A percentile compares a stretch with the other conserved stretches of the same genome.
Conservation (phyloP, 345 rosid genomes). For the Hibiscus trionum region DNA sequence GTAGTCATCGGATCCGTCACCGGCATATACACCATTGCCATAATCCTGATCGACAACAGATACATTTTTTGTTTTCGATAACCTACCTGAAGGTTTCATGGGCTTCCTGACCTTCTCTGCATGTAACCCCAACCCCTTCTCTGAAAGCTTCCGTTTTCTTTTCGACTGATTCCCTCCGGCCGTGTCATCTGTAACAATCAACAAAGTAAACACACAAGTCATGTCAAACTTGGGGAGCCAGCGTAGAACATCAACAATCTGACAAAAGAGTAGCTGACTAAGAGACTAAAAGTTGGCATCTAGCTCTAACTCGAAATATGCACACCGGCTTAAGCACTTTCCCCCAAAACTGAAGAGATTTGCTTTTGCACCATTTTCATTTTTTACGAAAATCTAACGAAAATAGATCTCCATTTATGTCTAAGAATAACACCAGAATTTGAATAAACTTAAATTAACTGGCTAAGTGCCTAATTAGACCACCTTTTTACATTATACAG, state of each 20-base stretch:
- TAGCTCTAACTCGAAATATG: neutral
- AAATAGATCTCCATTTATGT: neutral
- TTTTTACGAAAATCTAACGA: neutral
- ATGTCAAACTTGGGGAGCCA: neutral
- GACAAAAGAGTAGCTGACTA: neutral
- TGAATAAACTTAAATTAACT: neutral
- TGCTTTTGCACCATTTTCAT: neutral
- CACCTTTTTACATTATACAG: neutral
- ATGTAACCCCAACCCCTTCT: constrained; percentile 89
- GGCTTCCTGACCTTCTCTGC: constrained; percentile 87
- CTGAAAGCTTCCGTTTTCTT: constrained; percentile 86
- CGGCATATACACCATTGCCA: constrained; percentile 42
- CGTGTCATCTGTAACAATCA: constrained; percentile 48
- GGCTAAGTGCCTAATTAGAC: neutral
- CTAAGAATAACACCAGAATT: neutral
- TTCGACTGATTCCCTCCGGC: constrained; percentile 56
- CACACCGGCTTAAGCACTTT: neutral
- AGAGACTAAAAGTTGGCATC: neutral
- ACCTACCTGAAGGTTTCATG: constrained; percentile 42
- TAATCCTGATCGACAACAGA: constrained; percentile 40
- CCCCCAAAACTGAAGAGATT: neutral
- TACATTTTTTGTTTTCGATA: constrained; percentile 50
- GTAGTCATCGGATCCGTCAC: constrained; percentile 39
- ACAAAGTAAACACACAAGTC: neutral
- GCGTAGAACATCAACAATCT: neutral